Conservation (phyloP, 2,329 filamentous ascomycete genomes). For the Monascus ruber region DNA sequence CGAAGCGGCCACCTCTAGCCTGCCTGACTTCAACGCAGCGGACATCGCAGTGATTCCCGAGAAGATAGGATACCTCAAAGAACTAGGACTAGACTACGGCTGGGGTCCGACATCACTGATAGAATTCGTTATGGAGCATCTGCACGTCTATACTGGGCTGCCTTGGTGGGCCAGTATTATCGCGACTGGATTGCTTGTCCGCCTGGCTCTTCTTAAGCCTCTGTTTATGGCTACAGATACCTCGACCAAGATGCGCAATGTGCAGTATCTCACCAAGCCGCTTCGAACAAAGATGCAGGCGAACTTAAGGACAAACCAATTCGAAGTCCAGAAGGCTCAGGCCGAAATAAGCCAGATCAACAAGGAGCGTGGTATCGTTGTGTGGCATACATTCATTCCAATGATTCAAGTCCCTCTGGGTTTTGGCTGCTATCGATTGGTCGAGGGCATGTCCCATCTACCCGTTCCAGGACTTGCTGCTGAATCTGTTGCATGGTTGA, state of each 20-base stretch:
- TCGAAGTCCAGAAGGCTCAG: constrained; percentile 33
- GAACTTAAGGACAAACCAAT: constrained; percentile 35
- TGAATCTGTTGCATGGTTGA: constrained; percentile 66
- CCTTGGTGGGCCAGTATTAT: constrained; percentile 77
- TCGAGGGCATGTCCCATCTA: constrained; percentile 61
- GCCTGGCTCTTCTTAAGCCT: constrained; percentile 54
- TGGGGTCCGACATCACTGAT: constrained; percentile 64
- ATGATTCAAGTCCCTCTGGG: constrained; percentile 59
- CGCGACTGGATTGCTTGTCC: constrained; percentile 52
- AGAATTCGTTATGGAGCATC: constrained; percentile 67
- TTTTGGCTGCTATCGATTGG: constrained; percentile 67
- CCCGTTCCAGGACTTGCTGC: constrained; percentile 69
- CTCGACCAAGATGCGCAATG: constrained; percentile 48
- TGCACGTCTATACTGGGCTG: constrained; percentile 63
- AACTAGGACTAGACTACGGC: constrained; percentile 77
- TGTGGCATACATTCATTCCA: constrained; percentile 42
- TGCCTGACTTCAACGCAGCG: constrained; percentile 14
- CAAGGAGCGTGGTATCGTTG: constrained; percentile 43
- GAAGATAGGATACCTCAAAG: constrained; percentile 68
- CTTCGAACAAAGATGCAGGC: constrained; percentile 44
- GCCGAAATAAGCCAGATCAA: constrained; percentile 42
- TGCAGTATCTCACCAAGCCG: constrained; percentile 48
- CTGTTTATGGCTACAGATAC: constrained; percentile 52
- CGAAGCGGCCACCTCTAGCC: constrained; percentile 5
- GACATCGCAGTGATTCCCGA: constrained; percentile 53